Evolutionary conservation across 176 grass and related monocot species (phyloP), one percentile per base, ranked within the genome.

Genomic region (Hyparrhenia diplandra): DNA sequence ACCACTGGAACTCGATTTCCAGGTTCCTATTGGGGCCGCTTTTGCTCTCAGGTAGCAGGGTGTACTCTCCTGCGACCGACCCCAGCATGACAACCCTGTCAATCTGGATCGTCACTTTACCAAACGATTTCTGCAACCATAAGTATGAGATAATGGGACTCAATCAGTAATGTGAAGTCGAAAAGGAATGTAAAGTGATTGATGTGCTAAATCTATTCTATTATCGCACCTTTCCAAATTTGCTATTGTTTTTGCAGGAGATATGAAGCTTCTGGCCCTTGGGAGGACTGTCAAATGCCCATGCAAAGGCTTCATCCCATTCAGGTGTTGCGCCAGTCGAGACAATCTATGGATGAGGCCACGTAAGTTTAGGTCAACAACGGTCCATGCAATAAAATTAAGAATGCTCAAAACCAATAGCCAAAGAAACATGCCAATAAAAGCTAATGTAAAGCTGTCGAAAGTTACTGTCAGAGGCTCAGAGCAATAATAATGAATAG

Each of bases 1-100:
- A 99, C 97, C 97, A 99, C 34, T 99, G 97, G 77, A 99, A 99
- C 67, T 99, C 97, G 16, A 99, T 99, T 87, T 99, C 97, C 70
- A 99, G 87, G 85, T 96, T 91, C 73, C 97, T 90, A 73, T 94
- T 84, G 11, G 90, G 84, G 12, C 97, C 97, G 5, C 93, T 96
- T 88, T 99, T 99, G 87, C 97, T 99, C 86, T 93, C 93, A 0
- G 97, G 97, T 64, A 99, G 80, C 81, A 99, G 74, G 13, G 93
- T 88, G 24, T 99, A 99, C 83, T 99, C 97, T 18, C 97, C 97
- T 0, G 97, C 93, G 21, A 95, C 97, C 7, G 97, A 99, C 18
- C 97, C 97, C n/a, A 99, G 77, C 92, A 99, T 95, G 73, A 99
- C 97, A 21, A 99, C 97, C 63, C 93, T 91, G 54, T 99, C 97